phyloP scores from a whole-genome alignment of 176 grass and related monocot species.

The Olyra latifolia region DNA sequence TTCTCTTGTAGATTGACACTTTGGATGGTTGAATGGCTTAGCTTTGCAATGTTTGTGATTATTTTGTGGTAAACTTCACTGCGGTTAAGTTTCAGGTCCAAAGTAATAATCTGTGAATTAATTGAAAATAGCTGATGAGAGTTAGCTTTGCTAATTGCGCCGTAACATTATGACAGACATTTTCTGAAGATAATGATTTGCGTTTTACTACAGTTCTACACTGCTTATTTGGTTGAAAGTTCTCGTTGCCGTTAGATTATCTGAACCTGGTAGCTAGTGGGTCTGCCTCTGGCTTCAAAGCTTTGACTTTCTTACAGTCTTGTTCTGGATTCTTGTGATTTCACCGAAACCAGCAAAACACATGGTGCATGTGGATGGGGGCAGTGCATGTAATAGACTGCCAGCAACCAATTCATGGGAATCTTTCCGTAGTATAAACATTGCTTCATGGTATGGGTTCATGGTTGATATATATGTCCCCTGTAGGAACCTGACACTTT shows the following conservation, averaged over 20 bases:
- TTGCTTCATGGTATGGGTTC: too few relatives aligned
- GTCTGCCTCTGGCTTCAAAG: not conserved
- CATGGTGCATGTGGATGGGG: not conserved
- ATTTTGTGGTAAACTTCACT: not conserved
- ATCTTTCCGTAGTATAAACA: too few relatives aligned
- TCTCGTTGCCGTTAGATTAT: not conserved
- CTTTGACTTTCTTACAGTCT: not conserved
- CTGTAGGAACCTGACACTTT: too few relatives aligned
- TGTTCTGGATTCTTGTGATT: not conserved
- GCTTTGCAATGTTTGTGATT: not conserved
- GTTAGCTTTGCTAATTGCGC: too few relatives aligned
- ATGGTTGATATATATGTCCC: not conserved
- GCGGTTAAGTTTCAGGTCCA: not conserved
- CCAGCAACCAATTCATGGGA: not conserved
- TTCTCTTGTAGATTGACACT: too few relatives aligned
- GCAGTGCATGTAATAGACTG: not conserved
- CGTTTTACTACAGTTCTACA: too few relatives aligned
- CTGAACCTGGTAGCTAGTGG: not conserved
- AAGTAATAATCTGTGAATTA: too few relatives aligned
- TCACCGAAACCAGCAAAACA: constrained; percentile 27
- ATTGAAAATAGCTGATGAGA: not conserved
- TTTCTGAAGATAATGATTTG: too few relatives aligned
- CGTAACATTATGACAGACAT: too few relatives aligned
- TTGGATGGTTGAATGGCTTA: not conserved
- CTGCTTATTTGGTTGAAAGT: not conserved